Evolutionary conservation across 2,329 filamentous ascomycete species (phyloP).

Genomic region (Apiospora marii): DNA sequence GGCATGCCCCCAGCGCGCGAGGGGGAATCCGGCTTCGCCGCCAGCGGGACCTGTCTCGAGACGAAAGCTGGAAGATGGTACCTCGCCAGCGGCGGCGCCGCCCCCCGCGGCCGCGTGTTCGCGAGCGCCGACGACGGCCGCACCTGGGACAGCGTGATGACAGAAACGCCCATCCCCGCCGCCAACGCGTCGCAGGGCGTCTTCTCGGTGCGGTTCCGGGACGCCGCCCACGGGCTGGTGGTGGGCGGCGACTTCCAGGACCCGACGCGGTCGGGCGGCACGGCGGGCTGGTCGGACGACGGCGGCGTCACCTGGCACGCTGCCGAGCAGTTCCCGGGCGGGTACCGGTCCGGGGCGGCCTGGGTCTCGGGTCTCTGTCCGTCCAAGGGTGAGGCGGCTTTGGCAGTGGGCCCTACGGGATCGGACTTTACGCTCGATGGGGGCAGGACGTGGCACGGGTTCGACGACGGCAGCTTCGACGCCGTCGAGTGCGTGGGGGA

Average conservation of each 20-base stretch:
- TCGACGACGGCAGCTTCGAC: slow-evolving; percentile 43
- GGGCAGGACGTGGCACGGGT: slow-evolving; percentile 39
- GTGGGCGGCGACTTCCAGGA: slow-evolving; percentile 43
- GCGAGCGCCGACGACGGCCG: slow-evolving; percentile 34
- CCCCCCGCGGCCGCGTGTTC: slow-evolving; percentile 39
- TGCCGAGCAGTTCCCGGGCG: slow-evolving; percentile 38
- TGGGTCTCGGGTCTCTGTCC: slow-evolving; percentile 38
- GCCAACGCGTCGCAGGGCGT: slow-evolving; percentile 38
- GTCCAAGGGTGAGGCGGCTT: slow-evolving; percentile 29
- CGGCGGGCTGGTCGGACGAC: slow-evolving; percentile 42
- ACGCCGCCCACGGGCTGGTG: slow-evolving; percentile 38
- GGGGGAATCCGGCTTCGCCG: slow-evolving; percentile 43
- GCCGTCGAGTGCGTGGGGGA: slow-evolving; percentile 41
- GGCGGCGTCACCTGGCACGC: slow-evolving; percentile 41
- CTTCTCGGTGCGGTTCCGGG: slow-evolving; percentile 44
- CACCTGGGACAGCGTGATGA: slow-evolving; percentile 37
- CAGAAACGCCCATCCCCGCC: slow-evolving; percentile 37
- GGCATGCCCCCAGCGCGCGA: slow-evolving; percentile 39
- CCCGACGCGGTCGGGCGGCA: slow-evolving; percentile 32
- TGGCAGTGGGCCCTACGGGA: slow-evolving; percentile 45
- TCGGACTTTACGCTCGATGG: slow-evolving; percentile 43
- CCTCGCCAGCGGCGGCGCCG: slow-evolving; percentile 39
- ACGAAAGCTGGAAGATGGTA: slow-evolving; percentile 41
- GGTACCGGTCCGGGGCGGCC: slow-evolving; percentile 43
- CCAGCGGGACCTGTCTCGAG: slow-evolving; percentile 44